Base-by-base conservation (phyloP, 2,329 filamentous ascomycete species). In the Aspergillus nomiae region DNA sequence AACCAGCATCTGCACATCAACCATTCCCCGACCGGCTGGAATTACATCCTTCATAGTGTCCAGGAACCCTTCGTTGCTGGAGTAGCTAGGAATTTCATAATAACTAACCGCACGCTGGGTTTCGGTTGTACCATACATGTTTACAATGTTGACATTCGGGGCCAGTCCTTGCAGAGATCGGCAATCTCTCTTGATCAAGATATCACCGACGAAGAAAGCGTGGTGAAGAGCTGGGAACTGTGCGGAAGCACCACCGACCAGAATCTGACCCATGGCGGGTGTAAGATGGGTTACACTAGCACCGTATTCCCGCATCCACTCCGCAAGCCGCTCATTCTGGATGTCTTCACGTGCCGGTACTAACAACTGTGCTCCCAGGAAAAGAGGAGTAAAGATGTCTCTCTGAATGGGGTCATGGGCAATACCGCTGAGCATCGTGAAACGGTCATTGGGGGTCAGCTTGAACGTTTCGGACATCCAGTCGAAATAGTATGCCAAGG, bases 201-300 rank as follows among this genome's bases (percentile, higher is more conserved):
- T 83, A 73, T 98, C 94, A 36, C 95, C 95, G 1, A 98, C 94
- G 66, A 94, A 98, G 83, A 98, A 94, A 21, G 89, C 92, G 62
- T 88, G 84, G 62, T 90, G 84, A n/a, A 98, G 83, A 14, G 85
- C 83, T 1, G 92, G 90, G 72, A 97, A 96, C 68, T 91, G 78
- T 0, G 92, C 89, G 3, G 82, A 89, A 28, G 92, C 91, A 68
- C 91, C 92, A 50, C 93, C 94, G n/a, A 94, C 89, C 2, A 98
- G 82, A 65, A 98, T 95, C 71, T 97, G 92, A 60, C 94, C 94
- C 94, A 98, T 97, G 62, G 95, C 95, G 11, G 95, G 95, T 1
- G 95, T 99, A 45, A 98, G 81, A 78, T 98, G 95, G 14, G 90
- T 92, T 24, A 93, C 91, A 19, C 89, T 96, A 3, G 91, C 87